A percentile compares a stretch with the other conserved stretches of the same genome.
phyloP scores from a whole-genome alignment of 31 red algal species.

The Endocladia muricata region DNA sequence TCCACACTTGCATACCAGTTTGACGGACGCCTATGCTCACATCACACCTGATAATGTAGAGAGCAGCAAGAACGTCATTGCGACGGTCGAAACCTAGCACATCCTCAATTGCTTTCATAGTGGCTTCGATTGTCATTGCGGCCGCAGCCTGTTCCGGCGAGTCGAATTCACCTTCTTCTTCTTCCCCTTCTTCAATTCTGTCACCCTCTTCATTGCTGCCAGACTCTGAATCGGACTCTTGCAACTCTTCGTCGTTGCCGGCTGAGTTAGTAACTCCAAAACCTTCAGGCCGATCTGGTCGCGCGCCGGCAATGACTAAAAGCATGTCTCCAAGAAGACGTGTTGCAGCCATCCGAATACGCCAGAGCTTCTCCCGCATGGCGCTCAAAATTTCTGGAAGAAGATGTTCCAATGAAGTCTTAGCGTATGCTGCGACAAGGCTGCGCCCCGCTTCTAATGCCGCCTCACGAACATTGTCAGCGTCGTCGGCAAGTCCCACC shows the following conservation, averaged over 20 bases:
- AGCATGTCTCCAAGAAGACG: conserved; percentile 86
- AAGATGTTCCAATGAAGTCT: conserved; percentile 61
- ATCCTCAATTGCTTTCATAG: conserved; percentile 73
- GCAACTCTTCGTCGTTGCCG: conserved; percentile 44
- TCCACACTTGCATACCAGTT: conserved; percentile 87
- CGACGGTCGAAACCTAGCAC: conserved; percentile 58
- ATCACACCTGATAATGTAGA: conserved; percentile 91
- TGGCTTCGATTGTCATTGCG: conserved; percentile 69
- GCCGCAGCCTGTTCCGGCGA: conserved; percentile 64
- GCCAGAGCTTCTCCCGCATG: conserved; percentile 81
- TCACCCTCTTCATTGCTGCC: conserved; percentile 6
- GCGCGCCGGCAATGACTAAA: conserved; percentile 70
- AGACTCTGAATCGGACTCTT: conserved; percentile 2
- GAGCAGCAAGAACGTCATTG: conserved; percentile 74
- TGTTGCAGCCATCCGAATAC: conserved; percentile 81
- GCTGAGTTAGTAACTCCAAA: not conserved
- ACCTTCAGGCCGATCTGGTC: conserved; percentile 10
- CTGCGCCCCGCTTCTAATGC: conserved; percentile 80
- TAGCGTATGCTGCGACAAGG: conserved; percentile 80
- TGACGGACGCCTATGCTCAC: conserved; percentile 78
- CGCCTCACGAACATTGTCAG: conserved; percentile 83
- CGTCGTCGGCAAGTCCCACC: conserved; percentile 74
- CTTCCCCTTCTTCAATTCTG: conserved; percentile 34
- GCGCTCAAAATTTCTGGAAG: conserved; percentile 66
- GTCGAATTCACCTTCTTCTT: conserved; percentile 43